A percentile compares a stretch with the other conserved stretches of the same genome.
These are phyloP conservation scores for Populus ilicifolia DNA, from an alignment of 345 rosid genomes.

Conservation along the genomic window DNA sequence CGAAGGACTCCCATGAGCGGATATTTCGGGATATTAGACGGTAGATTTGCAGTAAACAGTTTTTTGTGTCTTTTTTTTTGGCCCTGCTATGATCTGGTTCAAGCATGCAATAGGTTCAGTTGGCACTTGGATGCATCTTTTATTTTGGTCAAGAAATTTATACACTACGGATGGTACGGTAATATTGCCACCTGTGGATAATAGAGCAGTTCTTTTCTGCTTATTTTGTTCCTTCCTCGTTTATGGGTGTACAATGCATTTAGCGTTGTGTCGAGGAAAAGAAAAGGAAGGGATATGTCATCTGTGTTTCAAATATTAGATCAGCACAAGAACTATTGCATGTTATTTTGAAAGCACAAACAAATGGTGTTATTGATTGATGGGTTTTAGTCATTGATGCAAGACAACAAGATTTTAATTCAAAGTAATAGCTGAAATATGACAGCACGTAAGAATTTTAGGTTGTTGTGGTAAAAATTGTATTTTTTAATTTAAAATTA, in stretches of 20 bases:
- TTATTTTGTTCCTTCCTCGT: no score
- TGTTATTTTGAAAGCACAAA: background rate
- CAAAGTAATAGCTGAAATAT: no score
- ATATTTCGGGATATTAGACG: conserved; percentile 1
- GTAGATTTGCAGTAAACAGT: background rate
- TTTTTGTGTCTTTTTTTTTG: background rate
- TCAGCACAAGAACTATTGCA: background rate
- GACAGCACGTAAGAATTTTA: no score
- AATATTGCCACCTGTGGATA: background rate
- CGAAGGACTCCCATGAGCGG: conserved; percentile 5
- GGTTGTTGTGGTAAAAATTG: no score
- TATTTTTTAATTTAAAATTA: no score
- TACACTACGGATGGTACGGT: background rate
- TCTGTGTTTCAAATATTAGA: background rate
- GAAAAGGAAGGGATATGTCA: background rate
- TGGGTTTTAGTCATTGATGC: background rate
- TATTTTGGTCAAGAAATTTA: background rate
- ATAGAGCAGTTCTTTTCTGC: background rate
- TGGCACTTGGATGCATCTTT: background rate
- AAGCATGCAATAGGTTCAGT: background rate
- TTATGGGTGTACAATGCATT: background rate
- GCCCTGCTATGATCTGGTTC: background rate
- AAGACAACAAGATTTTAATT: background rate
- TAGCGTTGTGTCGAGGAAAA: background rate
- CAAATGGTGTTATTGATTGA: background rate